A percentile compares a stretch with the other conserved stretches of the same genome.
Conservation (phyloP, 805 yeast species). For the Trichomonascus vanleenenianus region DNA sequence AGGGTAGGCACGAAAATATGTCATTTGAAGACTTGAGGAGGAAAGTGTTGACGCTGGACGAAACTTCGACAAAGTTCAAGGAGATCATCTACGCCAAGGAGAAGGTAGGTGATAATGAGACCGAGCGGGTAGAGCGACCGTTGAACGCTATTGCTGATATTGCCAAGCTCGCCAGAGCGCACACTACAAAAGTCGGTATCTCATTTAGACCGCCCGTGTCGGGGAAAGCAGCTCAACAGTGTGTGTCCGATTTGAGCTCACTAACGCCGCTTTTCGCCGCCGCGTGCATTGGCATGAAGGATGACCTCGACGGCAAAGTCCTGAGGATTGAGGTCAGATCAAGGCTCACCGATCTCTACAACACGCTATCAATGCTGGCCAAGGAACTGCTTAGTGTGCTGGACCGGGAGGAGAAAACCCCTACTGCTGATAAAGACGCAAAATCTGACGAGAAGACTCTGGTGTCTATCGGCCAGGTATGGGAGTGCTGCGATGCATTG, state of each 20-base stretch:
- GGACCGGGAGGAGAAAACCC: conserved; percentile 21
- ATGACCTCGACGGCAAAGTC: conserved; percentile 26
- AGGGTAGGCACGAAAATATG: not conserved
- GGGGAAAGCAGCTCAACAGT: conserved; percentile 41
- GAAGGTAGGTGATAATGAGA: not conserved
- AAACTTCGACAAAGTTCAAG: not conserved
- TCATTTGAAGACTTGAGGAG: not conserved
- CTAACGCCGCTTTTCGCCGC: conserved; percentile 40
- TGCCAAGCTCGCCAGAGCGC: conserved; percentile 56
- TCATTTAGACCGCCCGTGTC: conserved; percentile 55
- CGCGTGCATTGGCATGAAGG: conserved; percentile 36
- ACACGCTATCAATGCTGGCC: conserved; percentile 18
- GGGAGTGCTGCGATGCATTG: conserved; percentile 58
- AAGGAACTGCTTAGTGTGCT: conserved; percentile 9
- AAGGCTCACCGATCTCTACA: conserved; percentile 17
- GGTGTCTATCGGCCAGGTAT: conserved; percentile 55
- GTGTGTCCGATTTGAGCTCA: conserved; percentile 40
- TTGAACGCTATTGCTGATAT: conserved; percentile 53
- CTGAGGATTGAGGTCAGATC: conserved; percentile 17
- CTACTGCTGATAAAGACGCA: conserved; percentile 6
- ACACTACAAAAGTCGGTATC: conserved; percentile 68
- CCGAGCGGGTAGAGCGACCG: conserved; percentile 34
- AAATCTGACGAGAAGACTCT: conserved; percentile 36
- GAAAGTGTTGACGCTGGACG: not conserved
- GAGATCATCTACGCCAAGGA: not conserved